These are phyloP conservation scores for Nemania sp. DNA, from an alignment of 2,329 filamentous ascomycete genomes.

Conservation along the genomic window DNA sequence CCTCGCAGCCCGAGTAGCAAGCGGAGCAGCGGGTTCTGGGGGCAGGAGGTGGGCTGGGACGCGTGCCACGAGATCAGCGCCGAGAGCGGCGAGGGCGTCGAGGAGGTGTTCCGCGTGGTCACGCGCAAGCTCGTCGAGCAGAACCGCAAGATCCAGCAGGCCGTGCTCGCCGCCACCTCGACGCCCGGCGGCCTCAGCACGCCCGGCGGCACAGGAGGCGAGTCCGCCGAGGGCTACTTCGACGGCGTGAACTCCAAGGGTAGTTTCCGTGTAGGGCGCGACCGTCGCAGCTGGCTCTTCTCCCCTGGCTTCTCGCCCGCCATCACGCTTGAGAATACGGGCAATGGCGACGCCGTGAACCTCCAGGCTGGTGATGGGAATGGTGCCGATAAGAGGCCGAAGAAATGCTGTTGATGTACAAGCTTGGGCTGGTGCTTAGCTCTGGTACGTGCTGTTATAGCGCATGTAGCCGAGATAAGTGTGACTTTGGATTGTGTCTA, in stretches of 20 bases:
- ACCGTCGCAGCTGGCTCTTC: constrained; percentile 63
- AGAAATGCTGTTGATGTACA: constrained; percentile 35
- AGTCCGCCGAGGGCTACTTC: constrained; percentile 53
- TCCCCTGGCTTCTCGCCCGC: constrained; percentile 57
- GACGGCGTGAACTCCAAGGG: constrained; percentile 49
- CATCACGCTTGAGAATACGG: constrained; percentile 53
- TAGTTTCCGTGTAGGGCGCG: constrained; percentile 61
- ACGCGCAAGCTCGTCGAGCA: constrained; percentile 66
- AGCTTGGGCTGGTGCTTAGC: neutral
- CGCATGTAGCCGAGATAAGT: neutral
- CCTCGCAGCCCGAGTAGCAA: constrained; percentile 65
- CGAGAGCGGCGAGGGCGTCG: constrained; percentile 91
- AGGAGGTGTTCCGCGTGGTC: constrained; percentile 85
- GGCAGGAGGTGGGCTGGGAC: constrained; percentile 91
- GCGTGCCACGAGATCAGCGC: constrained; percentile 96
- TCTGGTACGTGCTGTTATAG: neutral
- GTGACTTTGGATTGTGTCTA: neutral
- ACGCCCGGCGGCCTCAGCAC: constrained; percentile 44
- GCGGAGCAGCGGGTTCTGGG: constrained; percentile 80
- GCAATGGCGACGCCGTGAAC: constrained; percentile 30
- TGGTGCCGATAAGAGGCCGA: constrained; percentile 27
- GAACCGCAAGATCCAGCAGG: constrained; percentile 65
- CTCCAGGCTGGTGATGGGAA: constrained; percentile 21
- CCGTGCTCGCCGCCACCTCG: constrained; percentile 58
- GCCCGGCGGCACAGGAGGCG: constrained; percentile 50